Percentiles rank a stretch among this genome's conserved stretches.
Evolutionary conservation across 441 rosid genomes (phyloP).

Genomic region (Corymbia citriodora): DNA sequence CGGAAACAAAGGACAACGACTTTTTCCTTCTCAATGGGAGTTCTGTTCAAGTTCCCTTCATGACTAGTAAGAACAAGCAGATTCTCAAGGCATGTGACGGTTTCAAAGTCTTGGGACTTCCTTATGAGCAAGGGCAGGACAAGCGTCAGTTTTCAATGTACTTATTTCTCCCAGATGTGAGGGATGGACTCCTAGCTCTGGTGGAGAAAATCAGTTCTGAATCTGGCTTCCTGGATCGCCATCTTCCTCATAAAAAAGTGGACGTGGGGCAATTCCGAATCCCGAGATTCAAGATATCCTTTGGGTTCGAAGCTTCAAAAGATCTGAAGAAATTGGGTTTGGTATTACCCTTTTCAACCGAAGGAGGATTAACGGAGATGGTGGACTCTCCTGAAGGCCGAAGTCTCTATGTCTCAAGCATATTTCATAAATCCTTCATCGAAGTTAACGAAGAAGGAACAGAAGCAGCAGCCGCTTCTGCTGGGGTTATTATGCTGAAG

Average conservation of each 20-base stretch:
- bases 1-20: slow-evolving; percentile 41
- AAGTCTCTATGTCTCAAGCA: slow-evolving; percentile 42
- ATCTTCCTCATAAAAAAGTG: slow-evolving; percentile 37
- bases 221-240: slow-evolving; percentile 51
- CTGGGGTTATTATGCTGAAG: slow-evolving; percentile 20
- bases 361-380: slow-evolving; percentile 66
- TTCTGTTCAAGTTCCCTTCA: slow-evolving; percentile 51
- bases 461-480: slow-evolving; percentile 73
- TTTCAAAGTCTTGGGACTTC: slow-evolving; percentile 73
- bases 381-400: slow-evolving; percentile 46
- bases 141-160: slow-evolving; percentile 70
- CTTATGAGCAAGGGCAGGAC: slow-evolving; percentile 67
- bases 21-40: slow-evolving; percentile 60
- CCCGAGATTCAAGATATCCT: slow-evolving; percentile 66
- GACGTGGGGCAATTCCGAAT: slow-evolving; percentile 51
- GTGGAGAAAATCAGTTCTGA: slow-evolving; percentile 42
- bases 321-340: slow-evolving; percentile 56
- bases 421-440: slow-evolving; percentile 72
- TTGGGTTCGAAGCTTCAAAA: slow-evolving; percentile 61
- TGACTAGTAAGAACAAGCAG: slow-evolving; percentile 73
- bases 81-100: slow-evolving; percentile 33
- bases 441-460: slow-evolving; percentile 90
- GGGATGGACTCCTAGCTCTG: slow-evolving; percentile 53
- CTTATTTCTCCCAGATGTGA: slow-evolving; percentile 61
- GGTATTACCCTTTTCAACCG: slow-evolving; percentile 43